Conservation (phyloP, 305 asterid species). For the Fraxinus platypoda region DNA sequence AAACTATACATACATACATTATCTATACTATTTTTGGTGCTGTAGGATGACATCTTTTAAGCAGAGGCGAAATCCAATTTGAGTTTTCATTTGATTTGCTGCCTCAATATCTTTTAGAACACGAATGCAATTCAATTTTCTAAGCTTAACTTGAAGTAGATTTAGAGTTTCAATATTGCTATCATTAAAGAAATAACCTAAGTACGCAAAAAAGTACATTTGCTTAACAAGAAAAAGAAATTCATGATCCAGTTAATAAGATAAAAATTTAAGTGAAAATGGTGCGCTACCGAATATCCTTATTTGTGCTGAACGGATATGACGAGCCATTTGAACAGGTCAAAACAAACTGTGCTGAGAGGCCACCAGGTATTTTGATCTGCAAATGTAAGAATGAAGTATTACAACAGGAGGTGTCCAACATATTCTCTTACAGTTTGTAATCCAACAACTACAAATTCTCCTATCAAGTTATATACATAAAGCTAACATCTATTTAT, state of each 20-base stretch:
- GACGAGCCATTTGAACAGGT: slow-evolving; percentile 73
- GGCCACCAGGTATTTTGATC: slow-evolving; percentile 88
- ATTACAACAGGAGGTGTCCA: background rate
- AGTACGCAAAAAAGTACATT: background rate
- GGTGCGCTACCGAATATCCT: slow-evolving; percentile 40
- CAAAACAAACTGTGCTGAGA: slow-evolving; percentile 77
- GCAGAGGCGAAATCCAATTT: background rate
- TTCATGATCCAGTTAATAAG: background rate
- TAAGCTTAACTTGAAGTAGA: background rate
- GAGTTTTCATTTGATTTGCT: background rate
- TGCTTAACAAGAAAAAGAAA: background rate
- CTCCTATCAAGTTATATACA: background rate
- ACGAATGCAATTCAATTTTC: background rate
- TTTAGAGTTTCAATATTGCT: background rate
- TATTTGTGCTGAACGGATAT: slow-evolving; percentile 74
- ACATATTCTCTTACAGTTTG: background rate
- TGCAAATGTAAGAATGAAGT: slow-evolving; percentile 34
- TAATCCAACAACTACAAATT: background rate
- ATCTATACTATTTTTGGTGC: background rate
- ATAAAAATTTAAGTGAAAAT: slow-evolving; percentile 8
- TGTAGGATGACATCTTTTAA: background rate
- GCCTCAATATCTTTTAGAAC: background rate
- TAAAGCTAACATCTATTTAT: background rate
- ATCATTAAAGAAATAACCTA: background rate
- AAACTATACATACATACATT: background rate